A percentile compares a stretch with the other conserved stretches of the same genome.
phyloP scores from a whole-genome alignment of 441 rosid genomes.

The Mallotus japonicus region DNA sequence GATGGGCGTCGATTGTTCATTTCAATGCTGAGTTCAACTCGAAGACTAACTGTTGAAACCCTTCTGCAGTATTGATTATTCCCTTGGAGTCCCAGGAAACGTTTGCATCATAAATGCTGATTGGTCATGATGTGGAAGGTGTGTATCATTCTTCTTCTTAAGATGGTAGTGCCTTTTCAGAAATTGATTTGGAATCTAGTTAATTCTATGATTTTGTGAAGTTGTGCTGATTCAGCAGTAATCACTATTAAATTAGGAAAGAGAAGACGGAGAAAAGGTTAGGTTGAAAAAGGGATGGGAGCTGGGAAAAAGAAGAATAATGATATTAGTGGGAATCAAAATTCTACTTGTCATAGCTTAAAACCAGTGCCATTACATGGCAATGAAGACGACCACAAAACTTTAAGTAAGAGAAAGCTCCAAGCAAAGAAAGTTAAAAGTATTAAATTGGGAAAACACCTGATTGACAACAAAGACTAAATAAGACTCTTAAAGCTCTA shows the following conservation, averaged over 20 bases:
- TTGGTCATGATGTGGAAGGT: slow-evolving; percentile 7
- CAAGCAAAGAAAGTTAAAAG: no score
- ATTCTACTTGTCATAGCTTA: no score
- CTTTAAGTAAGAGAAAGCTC: no score
- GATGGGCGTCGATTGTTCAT: slow-evolving; percentile 95
- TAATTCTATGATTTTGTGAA: background rate
- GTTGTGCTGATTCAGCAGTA: background rate
- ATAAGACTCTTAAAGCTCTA: no score
- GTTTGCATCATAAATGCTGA: slow-evolving; percentile 32
- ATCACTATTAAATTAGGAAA: background rate
- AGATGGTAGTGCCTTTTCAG: no score
- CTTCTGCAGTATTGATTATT: slow-evolving; percentile 85
- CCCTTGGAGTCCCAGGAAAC: slow-evolving; percentile 70
- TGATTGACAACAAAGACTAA: no score
- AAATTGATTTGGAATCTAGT: background rate
- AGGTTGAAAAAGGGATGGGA: background rate
- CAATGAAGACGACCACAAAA: no score
- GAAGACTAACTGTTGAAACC: slow-evolving; percentile 79
- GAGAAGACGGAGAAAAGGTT: background rate
- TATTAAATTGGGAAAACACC: no score
- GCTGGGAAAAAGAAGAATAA: background rate
- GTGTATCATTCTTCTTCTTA: background rate
- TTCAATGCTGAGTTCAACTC: slow-evolving; percentile 88
- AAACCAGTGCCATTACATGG: no score
- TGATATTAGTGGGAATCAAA: no score